Base-by-base conservation (phyloP, 2,329 filamentous ascomycete species). In the Cyclaneusma minus region DNA sequence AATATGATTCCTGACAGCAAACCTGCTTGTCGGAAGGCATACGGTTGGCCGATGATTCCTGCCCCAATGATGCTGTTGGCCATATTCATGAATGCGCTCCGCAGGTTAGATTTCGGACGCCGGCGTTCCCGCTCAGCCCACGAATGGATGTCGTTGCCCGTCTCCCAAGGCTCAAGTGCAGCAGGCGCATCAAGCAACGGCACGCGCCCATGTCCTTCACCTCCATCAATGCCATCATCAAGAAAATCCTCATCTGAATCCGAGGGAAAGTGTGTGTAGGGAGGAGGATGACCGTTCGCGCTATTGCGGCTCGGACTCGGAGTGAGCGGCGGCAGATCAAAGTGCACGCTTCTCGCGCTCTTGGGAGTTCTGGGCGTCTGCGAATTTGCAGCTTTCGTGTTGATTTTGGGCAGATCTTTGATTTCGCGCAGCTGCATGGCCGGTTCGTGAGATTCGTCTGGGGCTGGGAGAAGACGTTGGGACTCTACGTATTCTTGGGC, bases 71-170 rank as follows among this genome's bases (percentile, higher is more conserved):
- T 98, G 42, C 81, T 91, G 58, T 98, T 98, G 35, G 89, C 87
- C 89, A 98, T 98, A 55, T 98, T 98, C 84, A 95, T 93, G 41
- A 98, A 95, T 3, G 89, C 87, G 48, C 78, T 82, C 35, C 68
- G 64, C 55, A 95, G 64, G 4, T 79, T 78, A 31, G 82, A 92
- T 55, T 87, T 87, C 24, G 87, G 84, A 30, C 85, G 65, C 21
- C 45, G 44, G 29, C 62, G 58, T 46, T 74, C 67, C 17, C 58
- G 54, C 40, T 64, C 60, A 4, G 60, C 62, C 52, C 60, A 62
- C 21, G 55, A 45, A 27, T 58, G 49, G 14, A 58, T 50, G 37
- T 60, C 56, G 22, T 54, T 50, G 23, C 44, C 48, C 33, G 42
- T 42, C 16, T 48, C 47, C 36, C 54, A 45, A 13, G 40, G 42